Evolutionary conservation across 306 rosid species (phyloP).

Genomic region (Cotoneaster glaucophyllus): DNA sequence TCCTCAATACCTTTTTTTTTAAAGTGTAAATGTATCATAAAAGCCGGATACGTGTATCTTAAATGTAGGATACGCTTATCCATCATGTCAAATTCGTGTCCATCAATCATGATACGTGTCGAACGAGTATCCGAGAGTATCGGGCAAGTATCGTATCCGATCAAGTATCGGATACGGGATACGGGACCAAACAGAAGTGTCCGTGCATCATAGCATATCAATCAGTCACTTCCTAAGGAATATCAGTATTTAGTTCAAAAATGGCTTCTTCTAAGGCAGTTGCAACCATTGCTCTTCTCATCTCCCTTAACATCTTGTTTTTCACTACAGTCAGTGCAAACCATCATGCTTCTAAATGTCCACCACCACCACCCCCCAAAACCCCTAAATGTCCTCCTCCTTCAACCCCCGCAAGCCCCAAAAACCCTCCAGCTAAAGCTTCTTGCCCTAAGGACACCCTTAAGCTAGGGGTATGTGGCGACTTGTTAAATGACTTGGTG

Average conservation of each 20-base stretch:
- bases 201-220: too few species aligned
- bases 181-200: too few species aligned
- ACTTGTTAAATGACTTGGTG: conserved; percentile 27
- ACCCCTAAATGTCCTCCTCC: background rate
- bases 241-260: too few species aligned
- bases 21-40: too few species aligned
- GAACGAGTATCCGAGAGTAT: too few species aligned
- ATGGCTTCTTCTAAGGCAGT: conserved; percentile 24
- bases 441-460: conserved; percentile 38
- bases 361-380: conserved; percentile 8
- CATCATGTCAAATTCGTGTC: too few species aligned
- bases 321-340: conserved; percentile 15
- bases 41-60: too few species aligned
- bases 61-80: too few species aligned
- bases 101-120: too few species aligned
- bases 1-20: too few species aligned
- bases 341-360: background rate
- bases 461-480: conserved; percentile 48
- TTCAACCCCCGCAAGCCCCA: background rate
- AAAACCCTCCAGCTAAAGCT: background rate
- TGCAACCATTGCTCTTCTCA: conserved; percentile 13
- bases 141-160: too few species aligned
- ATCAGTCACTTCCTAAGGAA: background rate
- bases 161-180: too few species aligned
- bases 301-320: conserved; percentile 17